Evolutionary conservation across 805 yeast species (phyloP).

Genomic region (Wickerhamiella sorbophila): DNA sequence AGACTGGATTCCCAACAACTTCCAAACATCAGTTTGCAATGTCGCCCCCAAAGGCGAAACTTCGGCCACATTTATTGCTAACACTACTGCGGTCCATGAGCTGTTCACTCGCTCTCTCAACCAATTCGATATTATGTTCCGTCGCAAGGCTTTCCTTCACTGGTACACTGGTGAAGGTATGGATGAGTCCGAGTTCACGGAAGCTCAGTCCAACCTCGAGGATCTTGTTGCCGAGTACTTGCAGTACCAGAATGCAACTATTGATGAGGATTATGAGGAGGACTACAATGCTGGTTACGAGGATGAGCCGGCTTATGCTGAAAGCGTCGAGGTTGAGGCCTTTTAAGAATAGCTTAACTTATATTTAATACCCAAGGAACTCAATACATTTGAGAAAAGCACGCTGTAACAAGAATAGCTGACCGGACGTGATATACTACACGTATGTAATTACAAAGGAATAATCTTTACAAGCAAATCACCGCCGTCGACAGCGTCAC

Average conservation of each 20-base stretch:
- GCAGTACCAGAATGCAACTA: constrained; percentile 81
- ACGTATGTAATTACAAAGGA: no score
- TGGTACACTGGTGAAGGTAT: constrained; percentile 95
- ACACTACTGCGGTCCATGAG: constrained; percentile 88
- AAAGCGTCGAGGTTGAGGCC: no score
- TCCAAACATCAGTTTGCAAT: constrained; percentile 87
- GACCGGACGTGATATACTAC: no score
- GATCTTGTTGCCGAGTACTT: constrained; percentile 85
- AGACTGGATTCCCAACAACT: constrained; percentile 96
- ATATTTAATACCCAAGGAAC: no score
- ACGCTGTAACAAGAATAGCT: no score
- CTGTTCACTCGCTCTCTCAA: constrained; percentile 80
- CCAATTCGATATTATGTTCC: constrained; percentile 87
- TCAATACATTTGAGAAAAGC: no score
- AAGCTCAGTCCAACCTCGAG: constrained; percentile 85
- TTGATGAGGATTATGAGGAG: constrained; percentile 63
- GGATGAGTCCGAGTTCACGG: constrained; percentile 91
- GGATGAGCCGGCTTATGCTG: constrained; percentile 16
- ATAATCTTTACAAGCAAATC: constrained; percentile 63
- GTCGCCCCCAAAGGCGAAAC: constrained; percentile 79
- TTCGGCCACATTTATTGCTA: constrained; percentile 87
- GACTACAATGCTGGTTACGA: constrained; percentile 35
- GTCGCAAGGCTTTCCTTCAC: constrained; percentile 88
- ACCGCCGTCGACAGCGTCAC: constrained; percentile 90
- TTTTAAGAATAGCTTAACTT: no score